These are phyloP conservation scores for Pterocarpus santalinus DNA, from an alignment of 306 rosid genomes.

Conservation along the genomic window DNA sequence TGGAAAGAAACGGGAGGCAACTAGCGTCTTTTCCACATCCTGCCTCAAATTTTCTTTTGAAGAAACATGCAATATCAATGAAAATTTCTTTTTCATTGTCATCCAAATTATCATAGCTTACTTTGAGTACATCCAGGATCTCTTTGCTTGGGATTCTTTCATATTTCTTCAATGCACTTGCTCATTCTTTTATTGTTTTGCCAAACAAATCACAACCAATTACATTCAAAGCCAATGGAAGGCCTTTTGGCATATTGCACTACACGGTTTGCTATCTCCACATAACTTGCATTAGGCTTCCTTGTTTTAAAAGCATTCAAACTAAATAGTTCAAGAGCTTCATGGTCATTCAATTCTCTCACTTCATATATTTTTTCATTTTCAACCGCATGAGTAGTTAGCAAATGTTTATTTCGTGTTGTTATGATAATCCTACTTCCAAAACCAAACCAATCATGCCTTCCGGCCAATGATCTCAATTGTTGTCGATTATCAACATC, in stretches of 20 bases:
- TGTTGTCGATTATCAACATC: too few relatives aligned
- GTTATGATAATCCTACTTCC: too few relatives aligned
- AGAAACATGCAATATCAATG: slow-evolving; percentile 58
- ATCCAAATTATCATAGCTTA: slow-evolving; percentile 48
- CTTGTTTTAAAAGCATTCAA: slow-evolving; percentile 37
- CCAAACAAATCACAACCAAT: slow-evolving; percentile 36
- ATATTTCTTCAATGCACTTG: slow-evolving; percentile 23
- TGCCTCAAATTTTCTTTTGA: slow-evolving; percentile 19
- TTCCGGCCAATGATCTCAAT: too few relatives aligned
- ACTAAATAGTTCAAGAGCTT: slow-evolving; percentile 44
- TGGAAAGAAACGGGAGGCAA: slow-evolving; percentile 4
- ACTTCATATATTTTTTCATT: too few relatives aligned
- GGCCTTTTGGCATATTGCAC: slow-evolving; percentile 49
- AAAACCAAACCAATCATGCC: too few relatives aligned
- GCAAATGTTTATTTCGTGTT: too few relatives aligned
- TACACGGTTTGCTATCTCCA: slow-evolving; percentile 26
- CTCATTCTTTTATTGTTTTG: slow-evolving; percentile 36
- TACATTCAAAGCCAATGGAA: slow-evolving; percentile 46
- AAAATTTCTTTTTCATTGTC: slow-evolving; percentile 31
- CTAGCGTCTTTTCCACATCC: slow-evolving; percentile 22
- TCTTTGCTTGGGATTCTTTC: slow-evolving; percentile 12
- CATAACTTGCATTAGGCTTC: slow-evolving; percentile 27
- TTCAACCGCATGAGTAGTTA: too few relatives aligned
- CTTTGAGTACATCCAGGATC: slow-evolving; percentile 26
- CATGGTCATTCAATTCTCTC: background rate